Conservation (phyloP, 495 filamentous ascomycete species). For the Beverwykella pulmonaria region DNA sequence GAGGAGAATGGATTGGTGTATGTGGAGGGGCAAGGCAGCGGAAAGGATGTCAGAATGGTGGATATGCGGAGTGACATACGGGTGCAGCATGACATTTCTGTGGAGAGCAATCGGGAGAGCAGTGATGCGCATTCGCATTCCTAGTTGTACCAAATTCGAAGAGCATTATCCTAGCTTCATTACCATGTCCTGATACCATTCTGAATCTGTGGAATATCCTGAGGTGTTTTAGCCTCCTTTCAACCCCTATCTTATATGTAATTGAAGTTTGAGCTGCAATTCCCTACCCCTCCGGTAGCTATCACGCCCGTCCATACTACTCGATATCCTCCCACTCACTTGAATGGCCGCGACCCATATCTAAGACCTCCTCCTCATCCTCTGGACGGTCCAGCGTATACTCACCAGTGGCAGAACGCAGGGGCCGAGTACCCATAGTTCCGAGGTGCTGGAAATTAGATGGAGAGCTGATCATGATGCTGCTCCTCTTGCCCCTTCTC, state of each 20-base stretch:
- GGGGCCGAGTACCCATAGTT: background rate
- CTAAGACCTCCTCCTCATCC: background rate
- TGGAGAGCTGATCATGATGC: background rate
- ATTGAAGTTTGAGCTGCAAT: too few relatives aligned
- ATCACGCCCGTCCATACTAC: background rate
- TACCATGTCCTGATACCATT: background rate
- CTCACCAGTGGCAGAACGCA: background rate
- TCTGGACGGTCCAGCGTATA: too few relatives aligned
- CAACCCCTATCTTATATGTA: too few relatives aligned
- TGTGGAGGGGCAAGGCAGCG: conserved; percentile 13
- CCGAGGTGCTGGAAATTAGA: conserved; percentile 2
- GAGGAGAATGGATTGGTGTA: conserved; percentile 17
- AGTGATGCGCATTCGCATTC: background rate
- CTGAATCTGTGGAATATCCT: background rate
- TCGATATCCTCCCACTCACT: conserved; percentile 12
- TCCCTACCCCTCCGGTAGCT: background rate
- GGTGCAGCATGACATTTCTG: conserved; percentile 13
- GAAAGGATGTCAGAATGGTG: conserved; percentile 4
- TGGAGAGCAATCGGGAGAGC: conserved; percentile 13
- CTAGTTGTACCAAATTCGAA: background rate
- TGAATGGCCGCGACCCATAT: background rate
- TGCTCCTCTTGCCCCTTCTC: background rate
- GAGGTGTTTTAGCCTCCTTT: too few relatives aligned
- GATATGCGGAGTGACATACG: conserved; percentile 17
- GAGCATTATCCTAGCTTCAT: background rate